Percentiles rank a stretch among this genome's conserved stretches.
Evolutionary conservation across 768 basidiomycete species (phyloP).

Genomic region (Russula sp.): DNA sequence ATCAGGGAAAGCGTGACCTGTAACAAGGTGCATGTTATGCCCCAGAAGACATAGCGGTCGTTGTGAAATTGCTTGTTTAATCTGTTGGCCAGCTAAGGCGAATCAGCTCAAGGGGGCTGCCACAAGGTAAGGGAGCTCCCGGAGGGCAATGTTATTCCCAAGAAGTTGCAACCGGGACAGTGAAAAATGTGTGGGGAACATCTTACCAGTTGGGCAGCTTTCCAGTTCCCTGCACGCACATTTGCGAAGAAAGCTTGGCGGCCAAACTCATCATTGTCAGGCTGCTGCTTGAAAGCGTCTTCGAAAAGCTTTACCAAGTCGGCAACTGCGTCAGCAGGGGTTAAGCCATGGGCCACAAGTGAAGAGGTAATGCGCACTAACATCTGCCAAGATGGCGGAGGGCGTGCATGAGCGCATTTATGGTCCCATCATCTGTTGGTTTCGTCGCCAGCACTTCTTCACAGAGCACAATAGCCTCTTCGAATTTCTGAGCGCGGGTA

Average conservation of each 20-base stretch:
- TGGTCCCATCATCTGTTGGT: constrained; percentile 63
- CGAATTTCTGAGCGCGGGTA: constrained; percentile 77
- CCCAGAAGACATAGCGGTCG: constrained; percentile 79
- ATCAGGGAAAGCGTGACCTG: constrained; percentile 42
- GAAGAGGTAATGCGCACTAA: constrained; percentile 26
- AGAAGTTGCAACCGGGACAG: background rate
- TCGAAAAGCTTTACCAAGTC: constrained; percentile 84
- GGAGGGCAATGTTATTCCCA: background rate
- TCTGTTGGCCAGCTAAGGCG: constrained; percentile 59
- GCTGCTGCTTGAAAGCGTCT: constrained; percentile 76
- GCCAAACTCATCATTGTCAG: constrained; percentile 75
- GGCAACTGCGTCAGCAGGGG: constrained; percentile 38
- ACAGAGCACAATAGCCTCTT: constrained; percentile 70
- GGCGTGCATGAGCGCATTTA: constrained; percentile 80
- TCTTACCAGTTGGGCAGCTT: constrained; percentile 71
- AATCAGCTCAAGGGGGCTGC: background rate
- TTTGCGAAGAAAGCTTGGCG: constrained; percentile 83
- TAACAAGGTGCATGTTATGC: constrained; percentile 67
- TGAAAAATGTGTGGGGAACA: background rate
- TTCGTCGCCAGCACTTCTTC: constrained; percentile 73
- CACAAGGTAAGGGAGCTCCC: background rate
- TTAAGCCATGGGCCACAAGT: background rate
- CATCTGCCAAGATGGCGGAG: constrained; percentile 70
- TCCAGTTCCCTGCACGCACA: constrained; percentile 74
- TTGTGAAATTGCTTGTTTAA: constrained; percentile 82